Evolutionary conservation across 371 early-diverging fungal species (phyloP), one percentile per base, ranked within the genome.

Genomic region (Aphelidium insulamus): DNA sequence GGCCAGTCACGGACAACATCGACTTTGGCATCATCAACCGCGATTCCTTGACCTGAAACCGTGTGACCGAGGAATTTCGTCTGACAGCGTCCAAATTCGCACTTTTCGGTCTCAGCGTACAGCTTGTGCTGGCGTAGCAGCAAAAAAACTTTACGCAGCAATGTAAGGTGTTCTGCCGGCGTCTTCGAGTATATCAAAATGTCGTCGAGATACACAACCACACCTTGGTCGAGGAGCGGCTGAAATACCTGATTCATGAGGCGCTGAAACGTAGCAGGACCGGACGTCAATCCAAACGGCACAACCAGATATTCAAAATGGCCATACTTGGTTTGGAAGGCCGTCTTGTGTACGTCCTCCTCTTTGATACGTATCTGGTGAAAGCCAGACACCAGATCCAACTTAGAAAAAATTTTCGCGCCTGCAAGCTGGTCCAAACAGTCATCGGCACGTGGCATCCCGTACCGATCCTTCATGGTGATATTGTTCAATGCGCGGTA

Each of bases 1-100:
- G 44, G 49, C 49, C 54, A 52, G 12, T 52, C 33, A 0, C 32
- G n/a, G 2, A 77, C 44, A 3, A 45, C 41, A 6, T 34, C 26
- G 0, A 66, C 37, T 26, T 53, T 52, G 7, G 26, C 26, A 0
- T 48, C 46, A 25, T 63, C 55, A 18, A 49, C 42, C 0, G 21
- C 4, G 1, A 62, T 36, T 2, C 55, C 48, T 0, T 34, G 17
- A 15, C 28, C 10, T 19, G 37, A 26, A 18, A 66, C 25, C 1
- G 44, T 14, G 37, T 52, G 46, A 10, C 71, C 65, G 11, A 68
- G 36, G 37, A 54, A 72, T 4, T 45, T 32, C 5, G 63, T 29
- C 14, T 44, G 26, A 0, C n/a, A 12, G 0, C 30, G 26, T 28
- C 27, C 26, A 40, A 67, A 68, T 9, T 50, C 36, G 32, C 61